Conservation (phyloP, 306 rosid genomes). For the Psophocarpus tetragonolobus region DNA sequence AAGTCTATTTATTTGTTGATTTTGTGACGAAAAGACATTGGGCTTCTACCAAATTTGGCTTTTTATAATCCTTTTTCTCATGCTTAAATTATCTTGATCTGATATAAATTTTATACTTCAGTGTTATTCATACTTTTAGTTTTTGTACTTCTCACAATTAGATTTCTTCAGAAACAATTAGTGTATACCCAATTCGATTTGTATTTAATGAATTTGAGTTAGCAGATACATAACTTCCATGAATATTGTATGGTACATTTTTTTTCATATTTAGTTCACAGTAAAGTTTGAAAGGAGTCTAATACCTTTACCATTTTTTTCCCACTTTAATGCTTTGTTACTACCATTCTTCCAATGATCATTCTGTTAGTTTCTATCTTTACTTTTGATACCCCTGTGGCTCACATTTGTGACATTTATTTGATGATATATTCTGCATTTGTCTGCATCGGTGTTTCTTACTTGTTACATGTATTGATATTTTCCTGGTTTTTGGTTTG, state of each 20-base stretch:
- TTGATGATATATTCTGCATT: slow-evolving; percentile 23
- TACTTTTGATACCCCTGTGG: background rate
- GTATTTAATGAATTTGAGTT: background rate
- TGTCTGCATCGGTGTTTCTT: background rate
- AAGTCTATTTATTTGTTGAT: background rate
- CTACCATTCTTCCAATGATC: slow-evolving; percentile 14
- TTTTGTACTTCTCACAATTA: slow-evolving; percentile 14
- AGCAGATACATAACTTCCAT: slow-evolving; percentile 3
- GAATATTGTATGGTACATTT: background rate
- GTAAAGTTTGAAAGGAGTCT: background rate
- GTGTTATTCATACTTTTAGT: background rate
- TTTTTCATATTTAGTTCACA: background rate
- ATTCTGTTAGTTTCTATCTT: slow-evolving; percentile 15
- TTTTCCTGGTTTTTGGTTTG: slow-evolving; percentile 18
- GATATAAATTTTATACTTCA: background rate
- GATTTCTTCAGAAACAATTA: background rate
- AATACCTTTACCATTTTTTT: background rate
- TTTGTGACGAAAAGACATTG: slow-evolving; percentile 20
- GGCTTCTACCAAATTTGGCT: background rate
- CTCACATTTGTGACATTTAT: background rate
- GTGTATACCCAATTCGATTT: background rate
- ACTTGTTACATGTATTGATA: slow-evolving; percentile 26
- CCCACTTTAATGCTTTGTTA: slow-evolving; percentile 14
- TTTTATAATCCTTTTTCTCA: slow-evolving; percentile 6
- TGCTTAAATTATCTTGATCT: slow-evolving; percentile 19